Percentiles rank a stretch among this genome's conserved stretches.
phyloP scores from a whole-genome alignment of 1,139 yeast genomes.

The Candida albicans region DNA sequence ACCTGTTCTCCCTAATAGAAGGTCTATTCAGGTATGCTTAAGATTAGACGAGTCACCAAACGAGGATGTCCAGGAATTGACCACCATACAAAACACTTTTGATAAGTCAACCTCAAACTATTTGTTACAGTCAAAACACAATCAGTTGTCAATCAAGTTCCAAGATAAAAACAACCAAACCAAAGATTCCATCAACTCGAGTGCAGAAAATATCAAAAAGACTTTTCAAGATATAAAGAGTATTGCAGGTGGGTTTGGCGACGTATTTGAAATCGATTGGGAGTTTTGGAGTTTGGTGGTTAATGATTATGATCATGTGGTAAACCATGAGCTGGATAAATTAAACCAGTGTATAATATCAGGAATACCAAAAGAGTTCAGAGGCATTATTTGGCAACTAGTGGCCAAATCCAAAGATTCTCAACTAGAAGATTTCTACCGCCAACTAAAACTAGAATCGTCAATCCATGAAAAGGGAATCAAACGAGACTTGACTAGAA shows the following conservation, averaged over 20 bases:
- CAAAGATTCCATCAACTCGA: conserved; percentile 55
- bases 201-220: conserved; percentile 60
- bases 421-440: conserved; percentile 68
- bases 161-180: conserved; percentile 30
- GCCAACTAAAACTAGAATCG: conserved; percentile 49
- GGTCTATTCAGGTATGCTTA: conserved; percentile 30
- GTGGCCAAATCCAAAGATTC: conserved; percentile 78
- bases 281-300: conserved; percentile 85
- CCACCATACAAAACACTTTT: conserved; percentile 17
- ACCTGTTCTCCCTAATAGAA: conserved; percentile 25
- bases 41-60: conserved; percentile 24
- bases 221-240: conserved; percentile 58
- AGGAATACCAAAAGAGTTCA: conserved; percentile 82
- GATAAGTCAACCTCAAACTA: conserved; percentile 29
- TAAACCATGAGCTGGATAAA: conserved; percentile 57
- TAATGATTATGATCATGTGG: conserved; percentile 68
- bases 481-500: conserved; percentile 77
- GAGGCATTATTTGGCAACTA: conserved; percentile 92
- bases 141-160: conserved; percentile 30
- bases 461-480: conserved; percentile 77
- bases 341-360: conserved; percentile 60
- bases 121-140: conserved; percentile 38
- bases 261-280: conserved; percentile 60
- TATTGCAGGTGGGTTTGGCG: conserved; percentile 45
- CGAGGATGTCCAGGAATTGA: conserved; percentile 4